Evolutionary conservation across 108 stramenopile genomes (phyloP).

Genomic region (Pseudonitzschia multistriata): DNA sequence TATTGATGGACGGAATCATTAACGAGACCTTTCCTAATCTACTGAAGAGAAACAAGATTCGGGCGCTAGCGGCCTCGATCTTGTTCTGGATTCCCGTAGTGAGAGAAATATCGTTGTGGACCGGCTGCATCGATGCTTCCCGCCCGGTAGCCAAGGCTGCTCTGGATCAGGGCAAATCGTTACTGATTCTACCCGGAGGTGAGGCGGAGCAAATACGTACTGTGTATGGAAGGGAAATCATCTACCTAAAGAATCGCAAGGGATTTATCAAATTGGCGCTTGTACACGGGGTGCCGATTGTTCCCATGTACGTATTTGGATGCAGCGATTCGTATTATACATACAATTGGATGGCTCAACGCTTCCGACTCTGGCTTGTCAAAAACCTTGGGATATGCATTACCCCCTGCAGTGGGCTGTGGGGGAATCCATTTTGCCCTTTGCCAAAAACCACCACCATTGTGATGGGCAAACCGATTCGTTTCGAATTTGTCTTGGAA

Average conservation of each 20-base stretch:
- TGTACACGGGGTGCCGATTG: constrained; percentile 67
- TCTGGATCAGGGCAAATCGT: constrained; percentile 40
- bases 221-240: constrained; percentile 34
- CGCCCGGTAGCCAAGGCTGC: constrained; percentile 41
- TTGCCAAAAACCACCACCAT: background rate
- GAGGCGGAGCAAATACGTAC: constrained; percentile 55
- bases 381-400: constrained; percentile 52
- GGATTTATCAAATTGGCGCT: constrained; percentile 87
- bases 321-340: constrained; percentile 51
- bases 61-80: constrained; percentile 54
- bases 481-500: background rate
- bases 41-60: constrained; percentile 23
- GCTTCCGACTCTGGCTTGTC: constrained; percentile 43
- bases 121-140: constrained; percentile 60
- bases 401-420: constrained; percentile 46
- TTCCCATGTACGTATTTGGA: constrained; percentile 82
- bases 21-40: constrained; percentile 28
- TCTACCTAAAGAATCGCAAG: constrained; percentile 69
- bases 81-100: constrained; percentile 63
- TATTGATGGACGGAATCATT: constrained; percentile 40
- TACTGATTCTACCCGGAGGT: constrained; percentile 51
- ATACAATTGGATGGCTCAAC: constrained; percentile 2
- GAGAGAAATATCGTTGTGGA: constrained; percentile 58
- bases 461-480: background rate
- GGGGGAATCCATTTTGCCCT: constrained; percentile 7